phyloP scores from a whole-genome alignment of 768 basidiomycete genomes.

The Xerocomus spinulosus region DNA sequence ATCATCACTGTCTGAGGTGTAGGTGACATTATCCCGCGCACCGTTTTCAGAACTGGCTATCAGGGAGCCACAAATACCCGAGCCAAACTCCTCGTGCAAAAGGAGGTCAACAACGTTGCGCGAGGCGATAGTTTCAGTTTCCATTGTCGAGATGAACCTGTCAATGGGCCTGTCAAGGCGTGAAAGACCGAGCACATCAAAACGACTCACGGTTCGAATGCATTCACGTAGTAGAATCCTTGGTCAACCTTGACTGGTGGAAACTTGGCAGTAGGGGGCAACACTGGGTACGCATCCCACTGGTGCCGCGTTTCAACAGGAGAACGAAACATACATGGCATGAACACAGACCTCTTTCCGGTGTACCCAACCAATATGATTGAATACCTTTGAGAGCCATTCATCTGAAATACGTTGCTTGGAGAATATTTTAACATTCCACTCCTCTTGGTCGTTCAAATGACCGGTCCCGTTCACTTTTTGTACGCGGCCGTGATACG shows the following conservation, averaged over 20 bases:
- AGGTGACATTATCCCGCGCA: slow-evolving; percentile 10
- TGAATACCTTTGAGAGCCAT: slow-evolving; percentile 66
- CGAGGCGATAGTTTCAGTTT: slow-evolving; percentile 81
- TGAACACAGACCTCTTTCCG: slow-evolving; percentile 60
- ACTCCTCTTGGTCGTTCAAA: slow-evolving; percentile 36
- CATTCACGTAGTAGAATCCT: slow-evolving; percentile 87
- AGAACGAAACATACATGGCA: background rate
- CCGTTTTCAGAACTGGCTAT: slow-evolving; percentile 25
- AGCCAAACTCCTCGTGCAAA: slow-evolving; percentile 65
- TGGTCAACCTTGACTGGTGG: slow-evolving; percentile 74
- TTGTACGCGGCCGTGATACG: slow-evolving; percentile 63
- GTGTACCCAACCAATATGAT: slow-evolving; percentile 72
- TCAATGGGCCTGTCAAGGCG: background rate
- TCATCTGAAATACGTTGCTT: slow-evolving; percentile 57
- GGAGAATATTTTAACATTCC: slow-evolving; percentile 88
- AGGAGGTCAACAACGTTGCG: slow-evolving; percentile 81
- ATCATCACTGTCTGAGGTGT: slow-evolving; percentile 24
- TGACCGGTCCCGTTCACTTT: slow-evolving; percentile 23
- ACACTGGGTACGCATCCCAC: slow-evolving; percentile 80
- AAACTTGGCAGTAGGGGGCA: slow-evolving; percentile 62
- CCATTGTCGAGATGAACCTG: slow-evolving; percentile 90
- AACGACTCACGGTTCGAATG: slow-evolving; percentile 76
- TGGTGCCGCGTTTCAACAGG: slow-evolving; percentile 25
- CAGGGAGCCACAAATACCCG: slow-evolving; percentile 60
- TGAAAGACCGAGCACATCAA: background rate